Conservation (phyloP, 768 basidiomycete species). For the Mycena maculata region DNA sequence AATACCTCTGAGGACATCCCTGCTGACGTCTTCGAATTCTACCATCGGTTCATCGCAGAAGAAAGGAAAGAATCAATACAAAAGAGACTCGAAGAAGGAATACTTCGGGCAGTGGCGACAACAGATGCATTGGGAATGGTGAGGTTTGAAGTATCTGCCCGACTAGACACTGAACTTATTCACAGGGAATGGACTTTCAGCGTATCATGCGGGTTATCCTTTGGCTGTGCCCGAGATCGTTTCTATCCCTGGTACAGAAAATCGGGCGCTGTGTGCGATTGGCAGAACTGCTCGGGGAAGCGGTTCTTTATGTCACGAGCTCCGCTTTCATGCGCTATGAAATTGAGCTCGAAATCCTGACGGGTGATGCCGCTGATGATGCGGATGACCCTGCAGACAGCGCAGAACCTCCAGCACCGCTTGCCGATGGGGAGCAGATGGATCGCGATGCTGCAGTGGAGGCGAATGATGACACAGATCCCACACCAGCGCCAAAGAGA, state of each 20-base stretch:
- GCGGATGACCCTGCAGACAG: no score
- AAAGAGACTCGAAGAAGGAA: neutral
- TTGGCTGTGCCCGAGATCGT: slow-evolving; percentile 9
- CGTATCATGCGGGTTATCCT: neutral
- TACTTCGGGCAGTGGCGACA: neutral
- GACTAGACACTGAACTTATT: neutral
- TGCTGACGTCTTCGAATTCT: slow-evolving; percentile 7
- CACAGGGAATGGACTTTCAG: slow-evolving; percentile 13
- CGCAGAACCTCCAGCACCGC: no score
- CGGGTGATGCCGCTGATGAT: no score
- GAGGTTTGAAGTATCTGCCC: neutral
- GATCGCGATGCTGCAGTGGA: no score
- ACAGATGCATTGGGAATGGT: slow-evolving; percentile 21
- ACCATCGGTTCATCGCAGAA: slow-evolving; percentile 19
- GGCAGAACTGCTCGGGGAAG: neutral
- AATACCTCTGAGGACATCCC: neutral
- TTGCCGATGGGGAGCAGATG: no score
- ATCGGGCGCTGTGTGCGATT: no score
- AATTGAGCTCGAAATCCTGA: neutral
- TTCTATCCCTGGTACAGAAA: no score
- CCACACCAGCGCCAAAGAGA: no score
- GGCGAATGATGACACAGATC: no score
- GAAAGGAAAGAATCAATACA: neutral
- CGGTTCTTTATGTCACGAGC: neutral
- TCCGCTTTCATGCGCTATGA: neutral